Evolutionary conservation across 768 basidiomycete genomes (phyloP).

Genomic region (Podaxis carcinomalis): DNA sequence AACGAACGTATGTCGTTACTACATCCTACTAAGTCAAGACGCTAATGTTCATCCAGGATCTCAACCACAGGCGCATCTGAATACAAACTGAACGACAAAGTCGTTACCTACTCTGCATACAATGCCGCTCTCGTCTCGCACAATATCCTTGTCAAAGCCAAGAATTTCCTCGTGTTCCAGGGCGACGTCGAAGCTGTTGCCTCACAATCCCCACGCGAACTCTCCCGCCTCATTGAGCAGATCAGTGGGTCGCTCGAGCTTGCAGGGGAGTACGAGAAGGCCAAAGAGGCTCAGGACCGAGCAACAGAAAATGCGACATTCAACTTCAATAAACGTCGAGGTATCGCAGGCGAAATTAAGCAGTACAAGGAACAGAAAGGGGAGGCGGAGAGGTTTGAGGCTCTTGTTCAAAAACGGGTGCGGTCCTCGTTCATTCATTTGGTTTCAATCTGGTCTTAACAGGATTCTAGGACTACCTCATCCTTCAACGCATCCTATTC

Average conservation of each 20-base stretch:
- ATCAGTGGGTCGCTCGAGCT: conserved; percentile 94
- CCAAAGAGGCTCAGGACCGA: conserved; percentile 80
- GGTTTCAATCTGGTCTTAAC: background rate
- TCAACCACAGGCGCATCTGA: conserved; percentile 85
- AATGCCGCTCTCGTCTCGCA: conserved; percentile 83
- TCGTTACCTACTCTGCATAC: conserved; percentile 85
- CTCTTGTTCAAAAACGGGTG: conserved; percentile 69
- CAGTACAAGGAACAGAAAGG: conserved; percentile 97
- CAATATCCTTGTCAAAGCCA: conserved; percentile 97
- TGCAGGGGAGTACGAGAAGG: conserved; percentile 82
- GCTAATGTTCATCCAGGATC: conserved; percentile 50
- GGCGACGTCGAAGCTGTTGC: conserved; percentile 99
- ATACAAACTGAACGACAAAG: conserved; percentile 79
- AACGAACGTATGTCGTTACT: conserved; percentile 79
- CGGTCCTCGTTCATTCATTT: conserved; percentile 17
- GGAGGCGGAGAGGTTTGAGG: conserved; percentile 87
- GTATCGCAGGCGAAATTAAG: conserved; percentile 92
- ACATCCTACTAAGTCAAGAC: background rate
- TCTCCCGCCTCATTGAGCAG: conserved; percentile 89
- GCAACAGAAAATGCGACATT: conserved; percentile 93
- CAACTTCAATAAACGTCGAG: conserved; percentile 91
- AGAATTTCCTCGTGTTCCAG: conserved; percentile 99
- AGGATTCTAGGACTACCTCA: conserved; percentile 63
- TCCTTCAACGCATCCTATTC: conserved; percentile 79
- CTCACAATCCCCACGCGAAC: conserved; percentile 86